Evolutionary conservation across 169 alveolate genomes (phyloP), one percentile per base, ranked within the genome.

Genomic region (Neospora caninum): DNA sequence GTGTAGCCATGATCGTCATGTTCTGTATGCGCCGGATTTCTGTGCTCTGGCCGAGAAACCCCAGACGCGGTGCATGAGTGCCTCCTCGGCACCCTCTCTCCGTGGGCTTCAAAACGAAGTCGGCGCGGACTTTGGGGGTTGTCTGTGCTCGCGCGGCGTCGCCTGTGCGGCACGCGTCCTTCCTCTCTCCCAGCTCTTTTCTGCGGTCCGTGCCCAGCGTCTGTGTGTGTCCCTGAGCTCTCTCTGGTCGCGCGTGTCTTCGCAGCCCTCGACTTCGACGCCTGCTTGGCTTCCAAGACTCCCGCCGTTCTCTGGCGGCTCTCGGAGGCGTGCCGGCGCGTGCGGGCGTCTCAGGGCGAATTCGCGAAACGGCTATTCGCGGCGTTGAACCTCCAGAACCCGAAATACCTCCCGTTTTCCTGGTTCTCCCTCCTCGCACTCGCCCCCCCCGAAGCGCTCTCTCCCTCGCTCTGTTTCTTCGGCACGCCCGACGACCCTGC

Each of bases 221-320:
- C 6, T 82, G n/a, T 86, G 0, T 36, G 42, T 41, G 0, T 27
- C 22, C 34, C 42, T 0, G 27, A 41, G 64, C 41, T 38, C 41
- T 31, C 53, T 25, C 45, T 73, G n/a, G 86, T 42, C 31, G 78
- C 7, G 39, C 27, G 6, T 49, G 36, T 88, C 54, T 39, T 10
- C 13, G 83, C 88, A 91, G 94, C 91, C 0, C n/a, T 91, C 69
- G 84, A 91, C 83, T 80, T 91, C 38, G 34, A 43, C 9, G 94
- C n/a, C 2, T 80, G 91, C 78, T 7, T 91, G 36, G 64, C 16
- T 7, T 82, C 70, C 42, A 13, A 53, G 58, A 91, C 94, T 7
- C 38, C 84, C 36, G 94, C 91, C 16, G 94, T 91, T 29, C 69
- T 91, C 31, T 91, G 94, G 94, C 94, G 94, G 31, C 49, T 87